These are phyloP conservation scores for Tothia fuscella DNA, from an alignment of 2,329 filamentous ascomycete genomes.

Conservation along the genomic window DNA sequence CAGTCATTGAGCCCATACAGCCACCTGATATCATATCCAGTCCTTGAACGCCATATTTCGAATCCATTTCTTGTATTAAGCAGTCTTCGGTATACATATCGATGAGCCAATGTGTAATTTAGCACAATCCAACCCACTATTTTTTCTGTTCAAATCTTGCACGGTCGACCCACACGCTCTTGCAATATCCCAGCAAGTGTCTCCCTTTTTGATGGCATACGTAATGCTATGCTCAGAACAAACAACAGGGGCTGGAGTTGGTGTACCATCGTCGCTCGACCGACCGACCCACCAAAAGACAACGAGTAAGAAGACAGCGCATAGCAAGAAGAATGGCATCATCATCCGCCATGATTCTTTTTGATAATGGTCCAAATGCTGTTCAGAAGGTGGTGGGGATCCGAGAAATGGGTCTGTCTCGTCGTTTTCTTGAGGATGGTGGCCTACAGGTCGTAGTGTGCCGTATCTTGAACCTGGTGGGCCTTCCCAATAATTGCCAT, in stretches of 20 bases:
- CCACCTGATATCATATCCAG: too few species aligned
- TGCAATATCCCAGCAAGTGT: slow-evolving; percentile 44
- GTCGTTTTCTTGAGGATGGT: slow-evolving; percentile 15
- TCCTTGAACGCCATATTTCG: too few species aligned
- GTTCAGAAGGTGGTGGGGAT: neutral
- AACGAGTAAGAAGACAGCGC: slow-evolving; percentile 39
- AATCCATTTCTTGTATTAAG: too few species aligned
- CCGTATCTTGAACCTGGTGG: slow-evolving; percentile 40
- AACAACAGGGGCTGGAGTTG: slow-evolving; percentile 13
- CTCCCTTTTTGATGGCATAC: slow-evolving; percentile 28
- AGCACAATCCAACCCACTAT: slow-evolving; percentile 38
- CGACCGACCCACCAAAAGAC: slow-evolving; percentile 19
- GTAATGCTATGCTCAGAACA: slow-evolving; percentile 15
- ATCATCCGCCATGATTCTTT: slow-evolving; percentile 40
- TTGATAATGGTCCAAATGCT: slow-evolving; percentile 13
- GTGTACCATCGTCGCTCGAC: slow-evolving; percentile 13
- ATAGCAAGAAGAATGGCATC: slow-evolving; percentile 45
- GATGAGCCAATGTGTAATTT: slow-evolving; percentile 32
- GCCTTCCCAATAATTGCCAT: slow-evolving; percentile 40
- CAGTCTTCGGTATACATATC: too few species aligned
- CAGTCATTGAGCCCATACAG: too few species aligned
- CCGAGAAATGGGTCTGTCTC: slow-evolving; percentile 11
- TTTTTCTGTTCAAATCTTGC: slow-evolving; percentile 35
- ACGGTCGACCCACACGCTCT: slow-evolving; percentile 31
- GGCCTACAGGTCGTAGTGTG: slow-evolving; percentile 27